Percentiles rank a stretch among this genome's conserved stretches.
phyloP scores from a whole-genome alignment of 768 basidiomycete species.

The Mycena maculata region DNA sequence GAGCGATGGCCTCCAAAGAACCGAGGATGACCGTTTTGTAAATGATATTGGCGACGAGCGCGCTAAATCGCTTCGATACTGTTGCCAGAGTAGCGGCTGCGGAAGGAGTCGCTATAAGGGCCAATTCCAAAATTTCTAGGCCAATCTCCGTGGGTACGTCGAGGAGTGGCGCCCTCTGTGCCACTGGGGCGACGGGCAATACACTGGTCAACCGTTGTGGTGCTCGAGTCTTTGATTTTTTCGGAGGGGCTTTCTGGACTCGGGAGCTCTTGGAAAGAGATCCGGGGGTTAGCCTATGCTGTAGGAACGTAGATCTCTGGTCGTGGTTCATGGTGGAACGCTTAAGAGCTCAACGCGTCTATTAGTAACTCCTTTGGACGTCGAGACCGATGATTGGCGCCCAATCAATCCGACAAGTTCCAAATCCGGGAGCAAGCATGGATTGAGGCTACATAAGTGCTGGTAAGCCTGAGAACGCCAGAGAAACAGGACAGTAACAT shows the following conservation, averaged over 20 bases:
- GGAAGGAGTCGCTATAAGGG: slow-evolving; percentile 21
- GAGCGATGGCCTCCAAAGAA: slow-evolving; percentile 18
- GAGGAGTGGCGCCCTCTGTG: slow-evolving; percentile 12
- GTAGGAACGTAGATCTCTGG: not conserved
- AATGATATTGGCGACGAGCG: slow-evolving; percentile 31
- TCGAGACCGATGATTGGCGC: too few relatives aligned
- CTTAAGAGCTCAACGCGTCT: too few relatives aligned
- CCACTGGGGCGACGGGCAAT: not conserved
- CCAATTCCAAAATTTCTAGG: slow-evolving; percentile 33
- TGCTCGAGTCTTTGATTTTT: slow-evolving; percentile 4
- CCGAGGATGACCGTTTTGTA: slow-evolving; percentile 36
- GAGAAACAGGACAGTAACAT: too few relatives aligned
- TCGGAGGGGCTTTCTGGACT: not conserved
- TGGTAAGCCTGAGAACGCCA: too few relatives aligned
- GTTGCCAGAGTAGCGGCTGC: slow-evolving; percentile 19
- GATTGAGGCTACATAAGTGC: too few relatives aligned
- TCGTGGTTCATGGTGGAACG: slow-evolving; percentile 6
- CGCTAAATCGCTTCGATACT: slow-evolving; percentile 31
- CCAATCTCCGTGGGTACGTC: slow-evolving; percentile 32
- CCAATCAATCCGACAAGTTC: too few relatives aligned
- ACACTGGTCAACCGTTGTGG: not conserved
- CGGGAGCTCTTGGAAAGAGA: not conserved
- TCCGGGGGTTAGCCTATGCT: not conserved
- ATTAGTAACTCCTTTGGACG: too few relatives aligned
- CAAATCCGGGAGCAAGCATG: too few relatives aligned